Conservation (phyloP, 176 grass and related monocot species). For the Zea luxurians region DNA sequence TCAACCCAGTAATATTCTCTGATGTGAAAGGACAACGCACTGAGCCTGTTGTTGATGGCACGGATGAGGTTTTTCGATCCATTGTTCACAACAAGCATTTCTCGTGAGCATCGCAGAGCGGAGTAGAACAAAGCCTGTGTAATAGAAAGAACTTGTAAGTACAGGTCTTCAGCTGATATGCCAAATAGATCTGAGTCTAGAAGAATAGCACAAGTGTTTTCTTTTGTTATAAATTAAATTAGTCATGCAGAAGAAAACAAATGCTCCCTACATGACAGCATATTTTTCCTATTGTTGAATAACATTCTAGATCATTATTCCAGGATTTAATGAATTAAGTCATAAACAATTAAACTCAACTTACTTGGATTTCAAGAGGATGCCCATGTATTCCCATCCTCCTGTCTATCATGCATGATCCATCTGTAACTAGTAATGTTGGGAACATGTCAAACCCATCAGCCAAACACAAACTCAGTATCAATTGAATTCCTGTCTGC, state of each 20-base stretch:
- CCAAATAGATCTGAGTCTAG: not conserved
- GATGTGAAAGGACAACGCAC: slow-evolving; percentile 80
- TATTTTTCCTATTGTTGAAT: not conserved
- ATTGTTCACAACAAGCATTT: slow-evolving; percentile 67
- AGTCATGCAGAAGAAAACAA: not conserved
- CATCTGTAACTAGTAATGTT: slow-evolving; percentile 77
- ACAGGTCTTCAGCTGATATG: not conserved
- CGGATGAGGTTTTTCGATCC: slow-evolving; percentile 64
- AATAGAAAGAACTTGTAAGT: slow-evolving; percentile 32
- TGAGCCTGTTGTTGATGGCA: slow-evolving; percentile 80
- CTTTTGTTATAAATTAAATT: not conserved
- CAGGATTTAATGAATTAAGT: not conserved
- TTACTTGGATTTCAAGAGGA: slow-evolving; percentile 90
- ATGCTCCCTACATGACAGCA: not conserved
- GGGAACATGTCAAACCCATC: slow-evolving; percentile 93
- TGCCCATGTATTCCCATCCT: slow-evolving; percentile 89
- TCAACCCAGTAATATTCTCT: slow-evolving; percentile 87
- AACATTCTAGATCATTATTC: slow-evolving; percentile 12
- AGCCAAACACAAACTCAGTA: slow-evolving; percentile 69
- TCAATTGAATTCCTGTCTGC: slow-evolving; percentile 80
- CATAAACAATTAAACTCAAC: slow-evolving; percentile 5
- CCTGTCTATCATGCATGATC: slow-evolving; percentile 89
- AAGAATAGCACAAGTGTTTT: not conserved
- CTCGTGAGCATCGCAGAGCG: slow-evolving; percentile 69
- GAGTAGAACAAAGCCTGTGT: slow-evolving; percentile 77